A percentile compares a stretch with the other conserved stretches of the same genome.
Conservation (phyloP, 805 yeast species). For the Spathaspora arborariae region DNA sequence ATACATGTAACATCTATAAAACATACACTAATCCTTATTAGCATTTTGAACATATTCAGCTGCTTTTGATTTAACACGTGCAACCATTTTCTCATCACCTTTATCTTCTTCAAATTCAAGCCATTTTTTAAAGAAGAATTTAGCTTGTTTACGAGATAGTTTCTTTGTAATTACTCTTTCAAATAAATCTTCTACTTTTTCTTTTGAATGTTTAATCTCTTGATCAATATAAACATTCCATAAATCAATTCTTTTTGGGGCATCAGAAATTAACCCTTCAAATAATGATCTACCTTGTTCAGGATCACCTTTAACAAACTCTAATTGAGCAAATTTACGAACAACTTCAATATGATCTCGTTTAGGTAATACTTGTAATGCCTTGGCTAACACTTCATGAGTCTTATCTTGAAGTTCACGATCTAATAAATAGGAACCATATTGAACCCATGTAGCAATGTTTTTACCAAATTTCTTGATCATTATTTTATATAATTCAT, state of each 20-base stretch:
- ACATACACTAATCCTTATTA: constrained; percentile 9
- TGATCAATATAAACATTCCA: constrained; percentile 97
- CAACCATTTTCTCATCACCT: constrained; percentile 66
- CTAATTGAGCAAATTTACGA: constrained; percentile 84
- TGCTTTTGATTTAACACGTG: constrained; percentile 88
- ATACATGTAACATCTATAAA: neutral
- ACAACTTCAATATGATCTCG: constrained; percentile 76
- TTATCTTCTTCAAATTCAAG: constrained; percentile 68
- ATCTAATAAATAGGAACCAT: constrained; percentile 71
- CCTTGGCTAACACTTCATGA: constrained; percentile 68
- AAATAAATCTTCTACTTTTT: constrained; percentile 71
- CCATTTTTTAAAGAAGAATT: constrained; percentile 94
- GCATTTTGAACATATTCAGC: constrained; percentile 58
- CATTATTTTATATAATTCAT: constrained; percentile 58
- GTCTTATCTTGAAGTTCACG: constrained; percentile 56
- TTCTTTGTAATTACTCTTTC: constrained; percentile 73
- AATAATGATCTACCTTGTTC: constrained; percentile 94
- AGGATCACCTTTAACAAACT: constrained; percentile 80
- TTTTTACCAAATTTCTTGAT: constrained; percentile 75
- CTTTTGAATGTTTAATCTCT: constrained; percentile 66
- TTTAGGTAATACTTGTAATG: constrained; percentile 68
- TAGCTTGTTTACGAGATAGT: constrained; percentile 83
- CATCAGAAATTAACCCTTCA: constrained; percentile 87
- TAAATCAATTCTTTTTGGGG: constrained; percentile 85
- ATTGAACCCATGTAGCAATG: constrained; percentile 74